A percentile compares a stretch with the other conserved stretches of the same genome.
Evolutionary conservation across 2,329 filamentous ascomycete genomes (phyloP).

Genomic region (Aspergillus candidus): DNA sequence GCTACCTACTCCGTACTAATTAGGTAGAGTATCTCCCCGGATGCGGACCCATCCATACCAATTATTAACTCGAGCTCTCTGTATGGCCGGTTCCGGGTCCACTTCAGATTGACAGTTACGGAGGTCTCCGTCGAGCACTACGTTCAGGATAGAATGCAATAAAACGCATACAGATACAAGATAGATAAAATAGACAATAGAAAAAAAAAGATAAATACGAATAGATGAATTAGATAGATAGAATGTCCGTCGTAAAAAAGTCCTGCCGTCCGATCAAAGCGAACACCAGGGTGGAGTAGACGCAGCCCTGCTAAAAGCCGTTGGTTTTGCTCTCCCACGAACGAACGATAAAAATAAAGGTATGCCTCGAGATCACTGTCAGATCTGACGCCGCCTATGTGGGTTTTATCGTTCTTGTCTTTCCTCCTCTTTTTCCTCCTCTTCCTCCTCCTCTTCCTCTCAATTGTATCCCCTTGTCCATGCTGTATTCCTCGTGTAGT

Average conservation of each 20-base stretch:
- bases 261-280: slow-evolving; percentile 36
- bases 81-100: slow-evolving; percentile 11
- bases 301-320: slow-evolving; percentile 47
- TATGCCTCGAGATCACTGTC: slow-evolving; percentile 26
- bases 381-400: slow-evolving; percentile 19
- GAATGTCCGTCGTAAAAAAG: slow-evolving; percentile 44
- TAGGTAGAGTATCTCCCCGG: slow-evolving; percentile 1
- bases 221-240: not conserved
- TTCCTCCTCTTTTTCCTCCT: no score
- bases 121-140: no score
- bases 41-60: not conserved
- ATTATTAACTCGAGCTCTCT: slow-evolving; percentile 22
- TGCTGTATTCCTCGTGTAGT: no score
- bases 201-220: not conserved
- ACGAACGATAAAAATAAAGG: slow-evolving; percentile 37
- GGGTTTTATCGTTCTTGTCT: slow-evolving; percentile 3
- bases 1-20: no score
- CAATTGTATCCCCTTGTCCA: no score
- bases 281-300: slow-evolving; percentile 46
- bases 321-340: slow-evolving; percentile 44
- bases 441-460: no score
- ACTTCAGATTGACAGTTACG: no score
- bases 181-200: not conserved
- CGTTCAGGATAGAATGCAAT: no score
- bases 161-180: no score